Evolutionary conservation across 2,329 filamentous ascomycete species (phyloP).

Genomic region (Fusarium anguioides): DNA sequence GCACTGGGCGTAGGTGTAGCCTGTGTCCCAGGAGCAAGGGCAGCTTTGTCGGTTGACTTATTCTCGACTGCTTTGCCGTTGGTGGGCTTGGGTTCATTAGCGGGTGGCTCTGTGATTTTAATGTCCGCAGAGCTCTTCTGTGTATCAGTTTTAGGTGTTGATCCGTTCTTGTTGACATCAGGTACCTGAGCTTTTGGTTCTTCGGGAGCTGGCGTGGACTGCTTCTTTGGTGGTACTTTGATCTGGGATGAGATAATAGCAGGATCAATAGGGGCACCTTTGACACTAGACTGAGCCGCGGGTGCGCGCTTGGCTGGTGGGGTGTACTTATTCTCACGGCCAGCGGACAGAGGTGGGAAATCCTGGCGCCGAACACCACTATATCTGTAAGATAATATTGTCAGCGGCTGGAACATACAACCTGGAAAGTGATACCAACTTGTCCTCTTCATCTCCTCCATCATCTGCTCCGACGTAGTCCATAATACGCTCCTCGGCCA

Average conservation of each 20-base stretch:
- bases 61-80: slow-evolving; percentile 49
- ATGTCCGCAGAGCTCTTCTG: slow-evolving; percentile 44
- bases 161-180: slow-evolving; percentile 48
- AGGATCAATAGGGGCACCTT: slow-evolving; percentile 83
- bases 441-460: slow-evolving; percentile 87
- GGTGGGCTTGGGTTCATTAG: slow-evolving; percentile 47
- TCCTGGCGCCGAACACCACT: slow-evolving; percentile 88
- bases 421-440: slow-evolving; percentile 62
- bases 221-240: slow-evolving; percentile 58
- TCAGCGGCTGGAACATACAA: slow-evolving; percentile 29
- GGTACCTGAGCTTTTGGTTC: slow-evolving; percentile 41
- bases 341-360: slow-evolving; percentile 70
- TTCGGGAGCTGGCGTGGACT: slow-evolving; percentile 41
- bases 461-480: slow-evolving; percentile 71
- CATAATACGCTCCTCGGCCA: slow-evolving; percentile 88
- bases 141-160: slow-evolving; percentile 43
- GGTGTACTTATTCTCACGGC: slow-evolving; percentile 79
- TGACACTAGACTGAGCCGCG: slow-evolving; percentile 76
- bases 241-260: slow-evolving; percentile 92
- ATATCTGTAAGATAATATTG: slow-evolving; percentile 66
- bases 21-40: slow-evolving; percentile 45
- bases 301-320: slow-evolving; percentile 89
- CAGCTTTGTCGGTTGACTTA: slow-evolving; percentile 44
- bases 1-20: slow-evolving; percentile 60
- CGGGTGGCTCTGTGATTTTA: slow-evolving; percentile 41